Conservation (phyloP, 1,284 basidiomycete species). For the Apiotrichum mycotoxinovorans region DNA sequence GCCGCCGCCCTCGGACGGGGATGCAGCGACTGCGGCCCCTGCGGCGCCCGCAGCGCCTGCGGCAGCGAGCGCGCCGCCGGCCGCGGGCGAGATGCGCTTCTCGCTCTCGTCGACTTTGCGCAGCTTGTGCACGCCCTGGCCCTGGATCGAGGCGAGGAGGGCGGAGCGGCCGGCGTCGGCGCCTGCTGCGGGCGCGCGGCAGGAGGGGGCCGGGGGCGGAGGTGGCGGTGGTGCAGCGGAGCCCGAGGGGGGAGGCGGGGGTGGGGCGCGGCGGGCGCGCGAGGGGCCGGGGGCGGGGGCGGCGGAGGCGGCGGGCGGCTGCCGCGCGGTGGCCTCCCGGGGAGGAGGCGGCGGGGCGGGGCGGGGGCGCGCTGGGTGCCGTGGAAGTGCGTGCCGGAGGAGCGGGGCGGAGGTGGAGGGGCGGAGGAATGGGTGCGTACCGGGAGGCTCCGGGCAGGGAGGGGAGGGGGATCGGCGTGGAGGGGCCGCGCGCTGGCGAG, state of each 20-base stretch:
- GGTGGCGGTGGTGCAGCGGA: constrained; percentile 37
- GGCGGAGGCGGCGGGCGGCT: too few relatives aligned
- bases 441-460: constrained; percentile 51
- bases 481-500: constrained; percentile 32
- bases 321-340: too few relatives aligned
- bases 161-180: constrained; percentile 55
- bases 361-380: too few relatives aligned
- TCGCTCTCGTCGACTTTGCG: constrained; percentile 57
- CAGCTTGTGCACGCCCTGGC: constrained; percentile 66
- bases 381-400: too few relatives aligned
- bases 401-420: constrained; percentile 26
- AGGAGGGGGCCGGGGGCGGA: constrained; percentile 61
- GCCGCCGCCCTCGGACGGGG: constrained; percentile 15
- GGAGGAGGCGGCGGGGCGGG: too few relatives aligned
- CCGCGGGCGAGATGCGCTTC: constrained; percentile 48
- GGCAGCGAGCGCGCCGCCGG: constrained; percentile 52
- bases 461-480: constrained; percentile 16
- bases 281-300: too few relatives aligned
- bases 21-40: constrained; percentile 43
- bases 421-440: constrained; percentile 54
- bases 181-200: constrained; percentile 48
- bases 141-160: constrained; percentile 65
- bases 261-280: too few relatives aligned
- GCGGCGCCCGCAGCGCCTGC: constrained; percentile 47
- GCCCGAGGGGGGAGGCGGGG: constrained; percentile 31